These are phyloP conservation scores for Aureobasidium musti DNA, from an alignment of 2,329 filamentous ascomycete species.

Conservation along the genomic window DNA sequence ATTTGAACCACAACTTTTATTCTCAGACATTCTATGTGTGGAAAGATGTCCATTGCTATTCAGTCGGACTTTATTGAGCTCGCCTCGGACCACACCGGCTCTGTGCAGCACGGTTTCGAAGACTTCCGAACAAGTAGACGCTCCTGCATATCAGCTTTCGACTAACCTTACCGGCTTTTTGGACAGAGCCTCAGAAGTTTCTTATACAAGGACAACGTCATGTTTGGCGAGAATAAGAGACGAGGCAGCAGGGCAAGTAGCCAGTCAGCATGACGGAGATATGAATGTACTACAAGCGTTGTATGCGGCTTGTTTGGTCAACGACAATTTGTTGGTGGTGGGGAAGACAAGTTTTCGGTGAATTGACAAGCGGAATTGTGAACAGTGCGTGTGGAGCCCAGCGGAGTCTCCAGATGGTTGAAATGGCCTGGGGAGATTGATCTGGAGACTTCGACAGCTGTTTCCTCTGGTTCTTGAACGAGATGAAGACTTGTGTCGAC, in stretches of 20 bases:
- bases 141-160: neutral
- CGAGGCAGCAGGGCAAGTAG: neutral
- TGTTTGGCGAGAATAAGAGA: neutral
- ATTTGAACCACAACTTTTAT: constrained; percentile 2
- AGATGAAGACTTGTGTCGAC: neutral
- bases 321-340: constrained; percentile 12
- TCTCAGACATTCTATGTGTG: neutral
- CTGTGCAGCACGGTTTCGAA: neutral
- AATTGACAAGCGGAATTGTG: constrained; percentile 17
- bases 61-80: neutral
- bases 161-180: neutral
- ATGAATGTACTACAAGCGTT: constrained; percentile 7
- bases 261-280: constrained; percentile 3
- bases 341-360: constrained; percentile 15
- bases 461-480: neutral
- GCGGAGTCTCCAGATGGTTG: constrained; percentile 22
- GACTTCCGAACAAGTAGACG: neutral
- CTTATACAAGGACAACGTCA: neutral
- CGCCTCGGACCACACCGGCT: neutral
- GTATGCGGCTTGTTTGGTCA: constrained; percentile 12
- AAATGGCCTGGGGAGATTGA: constrained; percentile 6
- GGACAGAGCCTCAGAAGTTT: neutral
- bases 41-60: no score
- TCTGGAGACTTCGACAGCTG: constrained; percentile 12
- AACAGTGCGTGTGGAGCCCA: constrained; percentile 20